These are phyloP conservation scores for Setaria viridis DNA, from an alignment of 202 grass and related monocot genomes.

Conservation along the genomic window DNA sequence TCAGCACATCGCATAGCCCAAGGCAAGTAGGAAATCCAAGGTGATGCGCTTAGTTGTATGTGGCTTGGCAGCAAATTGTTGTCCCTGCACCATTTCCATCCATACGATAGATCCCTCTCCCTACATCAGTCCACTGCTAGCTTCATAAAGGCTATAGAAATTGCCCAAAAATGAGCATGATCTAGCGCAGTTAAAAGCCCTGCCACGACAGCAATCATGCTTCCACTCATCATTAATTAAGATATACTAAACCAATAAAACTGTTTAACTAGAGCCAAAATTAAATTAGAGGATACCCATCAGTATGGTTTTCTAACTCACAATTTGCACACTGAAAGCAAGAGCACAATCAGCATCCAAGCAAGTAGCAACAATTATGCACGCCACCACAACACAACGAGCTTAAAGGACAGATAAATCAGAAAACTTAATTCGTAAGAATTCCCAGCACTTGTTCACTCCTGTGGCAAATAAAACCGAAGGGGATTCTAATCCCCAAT, in stretches of 20 bases:
- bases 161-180: not conserved
- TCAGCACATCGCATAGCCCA: not conserved
- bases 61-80: not conserved
- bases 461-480: not conserved
- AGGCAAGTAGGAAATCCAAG: not conserved
- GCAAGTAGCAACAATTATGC: not conserved
- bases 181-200: not conserved
- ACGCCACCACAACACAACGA: not conserved
- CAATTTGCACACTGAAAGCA: not conserved
- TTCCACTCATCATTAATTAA: not conserved
- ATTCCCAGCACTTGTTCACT: not conserved
- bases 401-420: not conserved
- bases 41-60: not conserved
- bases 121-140: not conserved
- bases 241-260: not conserved
- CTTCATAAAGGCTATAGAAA: not conserved
- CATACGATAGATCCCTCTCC: not conserved
- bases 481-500: conserved; percentile 24
- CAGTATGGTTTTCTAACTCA: not conserved
- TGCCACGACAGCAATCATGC: not conserved
- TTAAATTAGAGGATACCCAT: not conserved
- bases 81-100: not conserved
- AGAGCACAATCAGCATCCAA: conserved; percentile 17
- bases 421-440: not conserved
- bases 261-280: conserved; percentile 4